A percentile compares a stretch with the other conserved stretches of the same genome.
phyloP scores from a whole-genome alignment of 2,329 filamentous ascomycete species.

The Calonectria fujianensis region DNA sequence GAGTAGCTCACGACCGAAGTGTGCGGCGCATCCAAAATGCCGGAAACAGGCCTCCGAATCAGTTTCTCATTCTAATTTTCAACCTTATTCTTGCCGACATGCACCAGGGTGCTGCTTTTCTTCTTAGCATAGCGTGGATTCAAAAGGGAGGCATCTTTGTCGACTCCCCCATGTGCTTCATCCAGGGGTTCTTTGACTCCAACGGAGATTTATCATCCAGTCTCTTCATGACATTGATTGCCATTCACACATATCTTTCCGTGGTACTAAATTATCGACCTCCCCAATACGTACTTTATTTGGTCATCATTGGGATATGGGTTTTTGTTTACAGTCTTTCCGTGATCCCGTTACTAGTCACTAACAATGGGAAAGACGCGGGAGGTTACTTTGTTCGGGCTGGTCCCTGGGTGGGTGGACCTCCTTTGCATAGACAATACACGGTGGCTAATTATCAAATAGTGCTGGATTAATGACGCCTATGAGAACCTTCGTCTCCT shows the following conservation, averaged over 20 bases:
- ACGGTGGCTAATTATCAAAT: background rate
- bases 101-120: constrained; percentile 78
- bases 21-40: constrained; percentile 37
- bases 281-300: constrained; percentile 70
- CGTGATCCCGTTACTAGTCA: constrained; percentile 68
- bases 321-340: constrained; percentile 74
- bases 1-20: constrained; percentile 35
- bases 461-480: constrained; percentile 78
- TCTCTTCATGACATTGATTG: constrained; percentile 79
- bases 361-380: constrained; percentile 61
- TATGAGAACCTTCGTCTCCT: constrained; percentile 73
- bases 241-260: constrained; percentile 78
- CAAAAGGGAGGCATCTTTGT: constrained; percentile 71
- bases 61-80: constrained; percentile 82
- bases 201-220: constrained; percentile 79
- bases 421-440: background rate
- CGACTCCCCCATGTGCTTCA: constrained; percentile 72
- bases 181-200: constrained; percentile 81
- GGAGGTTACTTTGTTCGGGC: constrained; percentile 76
- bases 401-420: constrained; percentile 73
- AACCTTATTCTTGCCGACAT: constrained; percentile 81
- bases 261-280: constrained; percentile 75
- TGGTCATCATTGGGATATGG: constrained; percentile 71
- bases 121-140: constrained; percentile 77
- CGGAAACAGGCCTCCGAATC: constrained; percentile 67